Evolutionary conservation across 495 filamentous ascomycete genomes (phyloP).

Genomic region (Daldinia caldariorum): DNA sequence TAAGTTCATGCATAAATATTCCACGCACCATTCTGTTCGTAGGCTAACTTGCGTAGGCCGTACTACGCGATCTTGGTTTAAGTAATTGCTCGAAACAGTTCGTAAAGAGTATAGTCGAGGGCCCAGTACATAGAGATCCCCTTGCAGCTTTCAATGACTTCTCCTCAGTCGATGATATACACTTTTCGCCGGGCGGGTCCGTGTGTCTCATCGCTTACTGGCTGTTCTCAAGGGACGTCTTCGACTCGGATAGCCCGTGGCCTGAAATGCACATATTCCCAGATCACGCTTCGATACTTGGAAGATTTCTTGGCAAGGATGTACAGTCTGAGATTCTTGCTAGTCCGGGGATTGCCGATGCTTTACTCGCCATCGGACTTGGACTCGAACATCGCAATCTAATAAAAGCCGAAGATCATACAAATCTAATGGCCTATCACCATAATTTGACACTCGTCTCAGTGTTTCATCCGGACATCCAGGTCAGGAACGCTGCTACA

Average conservation of each 20-base stretch:
- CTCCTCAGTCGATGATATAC: slow-evolving; percentile 68
- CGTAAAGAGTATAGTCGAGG: slow-evolving; percentile 46
- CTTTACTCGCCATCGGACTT: slow-evolving; percentile 60
- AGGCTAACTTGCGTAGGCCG: slow-evolving; percentile 60
- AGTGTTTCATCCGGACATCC: slow-evolving; percentile 71
- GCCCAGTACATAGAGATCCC: slow-evolving; percentile 47
- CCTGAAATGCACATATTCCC: slow-evolving; percentile 70
- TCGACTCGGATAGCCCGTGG: slow-evolving; percentile 56
- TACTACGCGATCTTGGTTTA: slow-evolving; percentile 74
- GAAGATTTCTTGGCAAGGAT: slow-evolving; percentile 66
- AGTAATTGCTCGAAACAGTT: slow-evolving; percentile 46
- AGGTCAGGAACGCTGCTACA: slow-evolving; percentile 77
- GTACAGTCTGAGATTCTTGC: slow-evolving; percentile 49
- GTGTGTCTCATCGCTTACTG: slow-evolving; percentile 70
- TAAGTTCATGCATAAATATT: slow-evolving; percentile 53
- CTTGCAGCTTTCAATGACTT: slow-evolving; percentile 54
- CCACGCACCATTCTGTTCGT: neutral
- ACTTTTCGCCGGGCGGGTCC: slow-evolving; percentile 76
- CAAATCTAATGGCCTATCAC: slow-evolving; percentile 63
- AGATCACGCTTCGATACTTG: slow-evolving; percentile 67
- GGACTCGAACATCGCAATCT: slow-evolving; percentile 57
- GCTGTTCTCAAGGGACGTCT: slow-evolving; percentile 64
- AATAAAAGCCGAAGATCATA: slow-evolving; percentile 36
- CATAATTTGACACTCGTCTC: slow-evolving; percentile 73
- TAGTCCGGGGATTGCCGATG: slow-evolving; percentile 56